Evolutionary conservation across 2,329 filamentous ascomycete genomes (phyloP).

Genomic region (Lasiodiplodia sp.): DNA sequence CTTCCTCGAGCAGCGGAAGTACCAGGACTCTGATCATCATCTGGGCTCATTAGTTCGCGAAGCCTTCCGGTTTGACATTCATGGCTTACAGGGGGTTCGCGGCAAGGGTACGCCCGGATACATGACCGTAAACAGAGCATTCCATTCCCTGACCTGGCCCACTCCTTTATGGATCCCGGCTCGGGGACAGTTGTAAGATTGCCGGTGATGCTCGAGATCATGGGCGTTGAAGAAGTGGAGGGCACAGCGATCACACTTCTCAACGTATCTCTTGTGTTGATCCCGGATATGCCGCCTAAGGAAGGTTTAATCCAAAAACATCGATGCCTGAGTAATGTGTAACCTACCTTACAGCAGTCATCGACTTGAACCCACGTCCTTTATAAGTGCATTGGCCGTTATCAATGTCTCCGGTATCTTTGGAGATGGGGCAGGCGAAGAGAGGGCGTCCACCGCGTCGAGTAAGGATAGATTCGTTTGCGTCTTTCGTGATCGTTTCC

Average conservation of each 20-base stretch:
- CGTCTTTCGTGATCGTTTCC: accelerated
- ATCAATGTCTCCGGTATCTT: not conserved
- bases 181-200: not conserved
- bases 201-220: not conserved
- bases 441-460: not conserved
- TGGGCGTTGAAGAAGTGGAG: not conserved
- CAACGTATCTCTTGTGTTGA: not conserved
- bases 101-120: not conserved
- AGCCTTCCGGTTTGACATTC: too few species aligned
- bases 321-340: not conserved
- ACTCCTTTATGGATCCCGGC: not conserved
- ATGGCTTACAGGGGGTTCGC: not conserved
- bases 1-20: too few species aligned
- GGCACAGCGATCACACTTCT: not conserved
- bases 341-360: not conserved
- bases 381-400: not conserved
- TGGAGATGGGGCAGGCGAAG: not conserved
- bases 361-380: not conserved
- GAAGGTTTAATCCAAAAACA: not conserved
- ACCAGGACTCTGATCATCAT: too few species aligned
- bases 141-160: not conserved
- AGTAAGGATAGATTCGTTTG: not conserved
- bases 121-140: not conserved
- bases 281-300: not conserved
- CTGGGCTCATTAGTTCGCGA: too few species aligned